Evolutionary conservation across 2,329 filamentous ascomycete species (phyloP), one percentile per base, ranked within the genome.

Genomic region (Pezicula rhizophila): DNA sequence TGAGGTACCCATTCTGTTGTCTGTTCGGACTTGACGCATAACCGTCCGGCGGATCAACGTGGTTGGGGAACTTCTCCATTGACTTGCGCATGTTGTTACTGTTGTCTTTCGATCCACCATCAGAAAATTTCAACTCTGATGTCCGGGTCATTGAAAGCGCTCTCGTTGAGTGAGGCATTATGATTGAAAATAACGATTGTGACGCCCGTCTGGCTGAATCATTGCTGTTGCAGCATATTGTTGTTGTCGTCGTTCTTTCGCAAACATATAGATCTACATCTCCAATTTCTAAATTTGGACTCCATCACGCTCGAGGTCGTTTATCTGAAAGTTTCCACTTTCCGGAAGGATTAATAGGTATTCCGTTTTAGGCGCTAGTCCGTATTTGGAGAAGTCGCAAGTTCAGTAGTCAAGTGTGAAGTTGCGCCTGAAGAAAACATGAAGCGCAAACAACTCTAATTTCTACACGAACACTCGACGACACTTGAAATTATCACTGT

Each of bases 61-160:
- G 67, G 53, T 81, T 78, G 55, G 78, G 78, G 53, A 81, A 82
- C 63, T 79, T 79, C 64, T 81, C 78, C 65, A 78, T 77, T 20
- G 60, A 62, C 40, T 60, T 57, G 33, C 57, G 58, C 33, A 51
- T 31, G 46, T 53, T 55, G 46, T 31, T 31, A 12, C 28, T 31
- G 11, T 31, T 31, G 11, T 31, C 28, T 12, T 31, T 31, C 28
- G 11, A 10, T 31, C 47, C 52, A 42, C 64, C 64, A 45, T 56
- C 52, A 23, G 61, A 54, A 33, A 63, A 57, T 49, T 63, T 66
- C 40, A 57, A 54, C 51, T 44, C 60, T 25, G 63, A 59, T 41
- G 62, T 50, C 45, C 63, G 65, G 48, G 55, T 61, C 44, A 61
- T 61, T 17, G 69, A 70, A 14, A 65, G 58, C 33, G 63, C 59